Base-by-base conservation (phyloP, 306 rosid species). In the Notholithocarpus densiflorus region DNA sequence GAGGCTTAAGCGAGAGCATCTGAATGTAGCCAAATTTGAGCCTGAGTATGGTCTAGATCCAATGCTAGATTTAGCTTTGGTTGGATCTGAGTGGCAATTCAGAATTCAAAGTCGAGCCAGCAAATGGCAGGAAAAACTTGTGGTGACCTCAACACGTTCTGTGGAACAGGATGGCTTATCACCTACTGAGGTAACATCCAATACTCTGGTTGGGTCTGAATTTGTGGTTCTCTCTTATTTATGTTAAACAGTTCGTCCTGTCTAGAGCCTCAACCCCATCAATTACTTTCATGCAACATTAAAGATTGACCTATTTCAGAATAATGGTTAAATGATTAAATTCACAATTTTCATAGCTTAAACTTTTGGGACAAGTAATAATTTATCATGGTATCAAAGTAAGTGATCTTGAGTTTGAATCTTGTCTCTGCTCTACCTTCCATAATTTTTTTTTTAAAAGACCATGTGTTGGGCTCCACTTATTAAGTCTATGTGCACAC, bases 31-130 rank as follows among this genome's bases (percentile, higher is more conserved):
- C 10, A 89, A 90, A 81, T 95, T 95, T 84, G 98, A 95, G 83
- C 98, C 98, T 60, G 98, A 92, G 75, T 75, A 87, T 80, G 97
- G 98, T 84, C 87, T 95, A 57, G 96, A 95, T 86, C 98, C 98
- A 17, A 87, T 91, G 94, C 93, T 92, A 43, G 98, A 95, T 89
- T 86, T 95, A 77, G 93, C 91, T 74, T 83, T 95, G 79, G 97
- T 95, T 55, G 98, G 97, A 66, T 89, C 92, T 1, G 94, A 90
- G 84, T 92, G 94, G 96, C 97, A 91, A 78, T 91, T 92, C 75
- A 84, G 86, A 74, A 90, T 95, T 82, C 97, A 90, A 73, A 80
- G 92, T 72, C 93, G 96, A 75, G 95, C 98, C 68, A 95, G 98
- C 90, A 88, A 86, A 82, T 95, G 98, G 97, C 94, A 89, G 73